Evolutionary conservation across 2,329 filamentous ascomycete species (phyloP), one percentile per base, ranked within the genome.

Genomic region (Tympanopsis confertula): DNA sequence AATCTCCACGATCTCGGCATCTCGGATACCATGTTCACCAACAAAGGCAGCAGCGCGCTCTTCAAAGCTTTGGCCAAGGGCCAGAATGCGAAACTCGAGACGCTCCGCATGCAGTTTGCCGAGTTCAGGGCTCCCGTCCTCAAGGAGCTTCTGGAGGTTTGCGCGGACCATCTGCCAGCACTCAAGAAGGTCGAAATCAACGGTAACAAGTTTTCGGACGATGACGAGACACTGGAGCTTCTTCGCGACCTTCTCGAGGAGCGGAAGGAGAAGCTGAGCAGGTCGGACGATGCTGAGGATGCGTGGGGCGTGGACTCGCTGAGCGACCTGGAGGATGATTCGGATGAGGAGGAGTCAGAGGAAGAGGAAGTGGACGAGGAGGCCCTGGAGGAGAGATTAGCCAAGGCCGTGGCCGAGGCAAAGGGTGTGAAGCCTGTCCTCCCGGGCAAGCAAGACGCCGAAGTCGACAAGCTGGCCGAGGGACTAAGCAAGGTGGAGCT

Each of bases 171-270:
- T 1, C 61, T 85, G 7, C 77, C 76, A 5, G 63, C 65, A 22
- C 57, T 85, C 43, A 70, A 75, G 50, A 68, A 78, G 40, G 64
- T 86, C 24, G 80, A 85, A 54, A 57, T 86, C 42, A 84, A 85
- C 49, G 81, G 80, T 30, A 86, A 85, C 58, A 80, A 76, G 47
- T 84, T 86, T 49, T 62, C 65, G 5, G 79, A 83, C 50, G 78
- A 83, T 10, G 78, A 85, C 47, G 52, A 62, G 10, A 66, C 65
- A 35, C 60, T 82, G 24, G 64, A 67, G 46, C 63, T 61, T 26
- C 53, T 84, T 36, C 63, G 66, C 36, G 65, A 69, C 19, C 51
- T 78, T 20, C 58, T 82, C 22, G 68, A 73, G 33, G 64, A 65
- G 42, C 65, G 76, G 20, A 74, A 75, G 54, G 71, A 78, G 45